These are phyloP conservation scores for Fraxinus americana DNA, from an alignment of 257 asterid genomes.

Conservation along the genomic window DNA sequence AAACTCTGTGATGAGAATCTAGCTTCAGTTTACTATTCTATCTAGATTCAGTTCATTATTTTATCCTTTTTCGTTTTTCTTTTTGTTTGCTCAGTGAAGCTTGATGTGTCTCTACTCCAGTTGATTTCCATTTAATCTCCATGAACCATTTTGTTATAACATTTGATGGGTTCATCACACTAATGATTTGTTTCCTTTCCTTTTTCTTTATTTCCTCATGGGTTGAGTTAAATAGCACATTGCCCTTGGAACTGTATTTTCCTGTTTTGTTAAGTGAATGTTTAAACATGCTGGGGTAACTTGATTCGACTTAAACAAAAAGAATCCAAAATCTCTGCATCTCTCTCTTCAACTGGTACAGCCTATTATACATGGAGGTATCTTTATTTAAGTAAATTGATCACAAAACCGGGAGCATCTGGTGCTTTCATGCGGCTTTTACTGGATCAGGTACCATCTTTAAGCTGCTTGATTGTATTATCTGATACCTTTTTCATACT, in stretches of 20 bases:
- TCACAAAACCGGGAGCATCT: conserved; percentile 59
- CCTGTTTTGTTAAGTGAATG: background rate
- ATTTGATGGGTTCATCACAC: no score
- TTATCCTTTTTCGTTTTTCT: no score
- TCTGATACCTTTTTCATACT: background rate
- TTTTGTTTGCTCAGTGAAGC: background rate
- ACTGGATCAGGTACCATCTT: conserved; percentile 74
- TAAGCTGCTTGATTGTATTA: conserved; percentile 8
- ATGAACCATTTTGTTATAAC: no score
- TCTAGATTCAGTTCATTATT: background rate
- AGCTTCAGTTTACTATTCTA: background rate
- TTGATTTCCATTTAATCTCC: background rate
- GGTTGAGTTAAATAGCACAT: no score
- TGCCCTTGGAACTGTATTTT: no score
- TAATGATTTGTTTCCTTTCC: no score
- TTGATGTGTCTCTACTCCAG: no score
- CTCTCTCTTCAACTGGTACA: conserved; percentile 21
- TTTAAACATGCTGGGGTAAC: background rate
- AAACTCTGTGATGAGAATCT: background rate
- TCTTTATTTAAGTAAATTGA: conserved; percentile 68
- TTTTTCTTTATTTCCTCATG: no score
- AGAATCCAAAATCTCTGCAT: conserved; percentile 4
- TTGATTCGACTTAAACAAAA: background rate
- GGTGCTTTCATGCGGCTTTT: conserved; percentile 72
- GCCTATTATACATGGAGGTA: conserved; percentile 48